Conservation (phyloP, 495 filamentous ascomycete genomes). For the Penicillium cataractarum region DNA sequence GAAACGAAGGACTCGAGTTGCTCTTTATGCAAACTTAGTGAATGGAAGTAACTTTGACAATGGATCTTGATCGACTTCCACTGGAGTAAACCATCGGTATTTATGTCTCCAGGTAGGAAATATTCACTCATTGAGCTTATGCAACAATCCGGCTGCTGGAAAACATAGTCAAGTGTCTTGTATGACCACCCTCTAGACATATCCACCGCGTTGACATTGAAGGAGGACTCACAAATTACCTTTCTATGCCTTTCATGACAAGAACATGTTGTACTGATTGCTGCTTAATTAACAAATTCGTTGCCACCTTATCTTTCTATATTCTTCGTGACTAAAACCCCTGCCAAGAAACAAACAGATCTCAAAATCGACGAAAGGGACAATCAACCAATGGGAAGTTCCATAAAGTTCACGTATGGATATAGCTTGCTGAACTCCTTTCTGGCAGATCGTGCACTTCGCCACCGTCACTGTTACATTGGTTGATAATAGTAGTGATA, state of each 20-base stretch:
- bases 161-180: not conserved
- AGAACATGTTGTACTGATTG: conserved; percentile 10
- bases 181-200: not conserved
- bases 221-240: not conserved
- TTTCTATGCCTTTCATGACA: not conserved
- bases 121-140: not conserved
- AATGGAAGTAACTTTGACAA: not conserved
- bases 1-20: not conserved
- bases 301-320: conserved; percentile 6
- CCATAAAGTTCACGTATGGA: not conserved
- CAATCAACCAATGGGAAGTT: not conserved
- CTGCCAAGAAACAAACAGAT: not conserved
- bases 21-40: not conserved
- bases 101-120: not conserved
- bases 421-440: not conserved
- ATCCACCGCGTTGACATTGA: not conserved
- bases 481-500: not conserved
- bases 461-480: conserved; percentile 1
- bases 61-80: not conserved
- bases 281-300: too few species aligned
- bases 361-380: not conserved
- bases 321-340: not conserved
- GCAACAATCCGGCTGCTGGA: not conserved
- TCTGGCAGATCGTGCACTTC: not conserved
- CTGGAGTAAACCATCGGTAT: not conserved